Percentiles rank a stretch among this genome's conserved stretches.
Evolutionary conservation across 495 filamentous ascomycete species (phyloP).

Genomic region (Aspergillus asperescens): DNA sequence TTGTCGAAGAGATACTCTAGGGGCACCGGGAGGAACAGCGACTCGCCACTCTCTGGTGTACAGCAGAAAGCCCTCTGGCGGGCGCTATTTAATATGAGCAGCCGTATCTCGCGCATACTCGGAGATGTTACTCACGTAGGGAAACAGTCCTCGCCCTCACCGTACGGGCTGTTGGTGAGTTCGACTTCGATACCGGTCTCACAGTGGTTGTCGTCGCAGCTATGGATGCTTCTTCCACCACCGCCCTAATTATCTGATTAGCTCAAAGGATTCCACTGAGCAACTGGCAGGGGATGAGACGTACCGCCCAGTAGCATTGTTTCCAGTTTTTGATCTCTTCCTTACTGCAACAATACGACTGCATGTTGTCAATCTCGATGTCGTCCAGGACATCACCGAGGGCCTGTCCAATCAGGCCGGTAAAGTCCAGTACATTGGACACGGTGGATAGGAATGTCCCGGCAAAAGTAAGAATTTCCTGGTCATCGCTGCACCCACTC

Average conservation of each 20-base stretch:
- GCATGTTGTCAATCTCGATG: conserved; percentile 2
- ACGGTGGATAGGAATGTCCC: conserved; percentile 3
- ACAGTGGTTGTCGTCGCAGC: conserved; percentile 10
- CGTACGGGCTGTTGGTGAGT: neutral
- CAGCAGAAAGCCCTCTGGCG: conserved; percentile 26
- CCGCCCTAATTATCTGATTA: neutral
- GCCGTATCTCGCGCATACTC: neutral
- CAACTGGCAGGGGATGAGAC: neutral
- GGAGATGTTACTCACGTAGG: neutral
- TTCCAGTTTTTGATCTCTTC: conserved; percentile 8
- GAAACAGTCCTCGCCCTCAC: conserved; percentile 3
- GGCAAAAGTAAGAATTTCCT: conserved; percentile 6
- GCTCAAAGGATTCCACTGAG: neutral
- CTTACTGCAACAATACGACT: conserved; percentile 2
- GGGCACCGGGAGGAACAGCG: conserved; percentile 27
- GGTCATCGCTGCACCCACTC: neutral
- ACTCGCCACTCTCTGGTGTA: conserved; percentile 8
- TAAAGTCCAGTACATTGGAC: neutral
- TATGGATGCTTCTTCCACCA: neutral
- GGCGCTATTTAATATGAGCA: neutral
- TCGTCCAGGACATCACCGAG: neutral
- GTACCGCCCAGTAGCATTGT: conserved; percentile 9
- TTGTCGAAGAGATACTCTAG: conserved; percentile 30
- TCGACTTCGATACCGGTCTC: neutral
- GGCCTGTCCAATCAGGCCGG: neutral